Conservation (phyloP, 2,329 filamentous ascomycete species). For the Westerdykella sp. region DNA sequence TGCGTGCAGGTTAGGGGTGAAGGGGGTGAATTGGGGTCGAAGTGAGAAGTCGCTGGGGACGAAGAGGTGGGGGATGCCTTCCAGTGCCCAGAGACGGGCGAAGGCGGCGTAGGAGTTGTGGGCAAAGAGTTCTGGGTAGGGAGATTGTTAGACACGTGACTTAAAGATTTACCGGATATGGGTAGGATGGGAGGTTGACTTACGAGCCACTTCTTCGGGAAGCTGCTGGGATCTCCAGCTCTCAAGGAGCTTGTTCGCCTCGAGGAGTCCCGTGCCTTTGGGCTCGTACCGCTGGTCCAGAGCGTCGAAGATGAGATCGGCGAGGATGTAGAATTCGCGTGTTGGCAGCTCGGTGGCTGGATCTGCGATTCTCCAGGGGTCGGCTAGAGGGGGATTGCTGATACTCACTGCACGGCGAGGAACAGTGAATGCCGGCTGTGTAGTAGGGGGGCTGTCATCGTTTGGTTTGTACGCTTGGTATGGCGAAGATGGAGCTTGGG, state of each 20-base stretch:
- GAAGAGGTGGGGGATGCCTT: constrained; percentile 31
- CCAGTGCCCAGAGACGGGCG: constrained; percentile 28
- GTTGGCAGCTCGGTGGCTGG: constrained; percentile 28
- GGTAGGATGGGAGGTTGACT: constrained; percentile 5
- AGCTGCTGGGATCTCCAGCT: constrained; percentile 25
- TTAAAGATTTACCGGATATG: not conserved
- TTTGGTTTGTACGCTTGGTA: constrained; percentile 28
- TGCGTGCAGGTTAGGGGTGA: constrained; percentile 16
- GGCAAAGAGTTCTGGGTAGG: constrained; percentile 20
- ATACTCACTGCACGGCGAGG: constrained; percentile 25
- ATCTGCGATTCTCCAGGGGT: constrained; percentile 33
- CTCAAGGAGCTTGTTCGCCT: constrained; percentile 28
- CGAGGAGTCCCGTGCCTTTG: constrained; percentile 29
- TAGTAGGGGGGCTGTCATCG: constrained; percentile 11
- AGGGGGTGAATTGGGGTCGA: constrained; percentile 26
- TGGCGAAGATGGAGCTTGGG: constrained; percentile 6
- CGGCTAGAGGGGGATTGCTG: constrained; percentile 21
- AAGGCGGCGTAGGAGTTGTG: constrained; percentile 26
- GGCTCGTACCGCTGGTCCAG: constrained; percentile 31
- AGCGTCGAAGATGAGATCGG: constrained; percentile 31
- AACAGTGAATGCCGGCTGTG: constrained; percentile 18
- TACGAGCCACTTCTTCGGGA: constrained; percentile 24
- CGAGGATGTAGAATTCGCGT: constrained; percentile 32
- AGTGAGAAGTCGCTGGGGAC: constrained; percentile 24
- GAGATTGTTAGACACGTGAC: not conserved